Base-by-base conservation (phyloP, 2,329 filamentous ascomycete genomes). In the Alternaria viburni region DNA sequence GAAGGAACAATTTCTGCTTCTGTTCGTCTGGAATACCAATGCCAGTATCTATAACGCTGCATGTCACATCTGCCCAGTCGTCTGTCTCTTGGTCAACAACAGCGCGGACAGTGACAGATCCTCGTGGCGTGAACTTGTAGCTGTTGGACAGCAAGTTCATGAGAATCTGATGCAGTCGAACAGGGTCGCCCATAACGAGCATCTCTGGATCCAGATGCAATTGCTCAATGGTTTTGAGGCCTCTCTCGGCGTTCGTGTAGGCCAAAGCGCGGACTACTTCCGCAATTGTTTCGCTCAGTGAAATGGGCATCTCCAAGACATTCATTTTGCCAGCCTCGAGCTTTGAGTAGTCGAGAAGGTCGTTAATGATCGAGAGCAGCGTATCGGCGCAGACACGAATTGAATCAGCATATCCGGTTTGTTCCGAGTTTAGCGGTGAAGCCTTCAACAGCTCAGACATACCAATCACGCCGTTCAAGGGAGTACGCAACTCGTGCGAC, bases 101-200 rank as follows among this genome's bases (percentile, higher is more conserved):
- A 5, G 93, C 92, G 50, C 89, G 89, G 55, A 97, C 93, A 0
- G 92, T 96, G 62, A 97, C 92, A 0, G 91, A 92, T 1, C 94
- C 94, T 61, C 90, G 87, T 61, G 94, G 91, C 0, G 94, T 97
- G 76, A 97, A 97, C 77, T 97, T 97, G 79, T 97, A 90, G 74
- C 92, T 95, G 82, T 97, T 97, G 66, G 91, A 92, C 46, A 97
- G 91, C 25, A 97, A 86, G 74, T 97, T 97, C 69, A 92, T 92
- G 30, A 85, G 69, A 41, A 85, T 83, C 46, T 85, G 83, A 65
- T 85, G 83, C 5, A 85, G 70, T n/a, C 83, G 78, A 3, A 85
- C 82, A 3, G 83, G 83, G 65, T 86, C 84, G 10, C 83, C 83
- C 78, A 85, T 81, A 10, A 86, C 83, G 7, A 84, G 78, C 59